These are phyloP conservation scores for Rhizophora apiculata DNA, from an alignment of 345 rosid species.

Conservation along the genomic window DNA sequence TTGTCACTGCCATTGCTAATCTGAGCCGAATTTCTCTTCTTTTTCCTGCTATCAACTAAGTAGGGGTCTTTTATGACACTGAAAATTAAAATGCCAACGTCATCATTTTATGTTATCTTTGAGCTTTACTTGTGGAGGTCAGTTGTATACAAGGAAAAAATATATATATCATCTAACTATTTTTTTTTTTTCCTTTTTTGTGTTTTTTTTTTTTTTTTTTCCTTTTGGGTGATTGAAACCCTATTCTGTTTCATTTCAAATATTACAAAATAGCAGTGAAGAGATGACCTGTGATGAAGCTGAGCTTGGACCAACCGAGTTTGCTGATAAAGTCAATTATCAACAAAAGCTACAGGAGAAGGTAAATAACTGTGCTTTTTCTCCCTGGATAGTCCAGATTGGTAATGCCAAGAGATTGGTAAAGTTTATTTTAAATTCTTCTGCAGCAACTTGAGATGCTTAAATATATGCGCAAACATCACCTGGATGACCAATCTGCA, in stretches of 20 bases:
- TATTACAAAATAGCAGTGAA: constrained; percentile 41
- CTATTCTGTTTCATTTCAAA: not conserved
- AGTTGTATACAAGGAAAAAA: no score
- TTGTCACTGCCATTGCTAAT: no score
- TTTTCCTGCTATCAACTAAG: no score
- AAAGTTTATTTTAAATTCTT: not conserved
- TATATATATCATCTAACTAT: no score
- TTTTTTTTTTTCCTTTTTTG: not conserved
- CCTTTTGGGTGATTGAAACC: not conserved
- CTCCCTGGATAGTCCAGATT: not conserved
- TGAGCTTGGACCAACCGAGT: constrained; percentile 62
- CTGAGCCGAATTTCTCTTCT: no score
- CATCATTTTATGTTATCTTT: no score
- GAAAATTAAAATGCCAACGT: no score
- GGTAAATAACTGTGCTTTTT: constrained; percentile 24
- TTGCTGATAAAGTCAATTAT: constrained; percentile 46
- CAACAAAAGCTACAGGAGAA: constrained; percentile 59
- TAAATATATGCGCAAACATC: constrained; percentile 60
- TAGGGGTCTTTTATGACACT: no score
- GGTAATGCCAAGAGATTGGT: not conserved
- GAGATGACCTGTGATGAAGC: constrained; percentile 84
- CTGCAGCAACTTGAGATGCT: constrained; percentile 88
- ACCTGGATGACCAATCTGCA: constrained; percentile 66
- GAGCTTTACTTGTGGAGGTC: no score
- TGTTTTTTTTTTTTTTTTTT: no score